These are phyloP conservation scores for Rhizopus stolonifer DNA, from an alignment of 371 early-diverging fungal genomes.

Conservation along the genomic window DNA sequence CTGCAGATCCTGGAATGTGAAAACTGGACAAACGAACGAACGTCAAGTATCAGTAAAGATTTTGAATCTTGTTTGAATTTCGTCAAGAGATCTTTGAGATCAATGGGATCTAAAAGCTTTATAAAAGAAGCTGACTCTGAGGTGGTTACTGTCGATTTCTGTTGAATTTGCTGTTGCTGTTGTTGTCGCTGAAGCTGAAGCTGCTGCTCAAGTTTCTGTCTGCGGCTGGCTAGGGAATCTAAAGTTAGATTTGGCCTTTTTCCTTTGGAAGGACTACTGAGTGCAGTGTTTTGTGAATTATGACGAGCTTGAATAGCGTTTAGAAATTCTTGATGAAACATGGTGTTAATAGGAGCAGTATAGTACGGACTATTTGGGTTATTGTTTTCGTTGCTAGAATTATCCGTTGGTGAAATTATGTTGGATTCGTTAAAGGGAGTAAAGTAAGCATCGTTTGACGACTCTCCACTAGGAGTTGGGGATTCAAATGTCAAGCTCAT, in stretches of 20 bases:
- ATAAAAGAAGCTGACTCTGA: not conserved
- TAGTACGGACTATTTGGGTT: slow-evolving; percentile 41
- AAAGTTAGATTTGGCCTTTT: slow-evolving; percentile 11
- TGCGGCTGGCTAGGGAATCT: slow-evolving; percentile 22
- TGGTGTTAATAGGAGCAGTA: slow-evolving; percentile 48
- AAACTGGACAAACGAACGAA: slow-evolving; percentile 39
- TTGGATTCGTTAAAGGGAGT: slow-evolving; percentile 41
- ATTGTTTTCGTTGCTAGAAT: slow-evolving; percentile 11
- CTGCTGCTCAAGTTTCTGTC: slow-evolving; percentile 16
- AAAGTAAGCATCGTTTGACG: slow-evolving; percentile 41
- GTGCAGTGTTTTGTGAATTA: slow-evolving; percentile 33
- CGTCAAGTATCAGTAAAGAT: slow-evolving; percentile 46
- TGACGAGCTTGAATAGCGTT: slow-evolving; percentile 52
- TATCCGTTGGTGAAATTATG: slow-evolving; percentile 2
- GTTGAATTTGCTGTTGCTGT: slow-evolving; percentile 3
- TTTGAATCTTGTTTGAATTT: not conserved
- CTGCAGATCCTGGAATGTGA: slow-evolving; percentile 30
- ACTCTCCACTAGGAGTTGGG: slow-evolving; percentile 31
- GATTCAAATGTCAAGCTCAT: slow-evolving; percentile 50
- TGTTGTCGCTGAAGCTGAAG: slow-evolving; percentile 6
- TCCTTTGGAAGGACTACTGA: slow-evolving; percentile 12
- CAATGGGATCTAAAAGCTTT: slow-evolving; percentile 5
- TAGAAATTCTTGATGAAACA: slow-evolving; percentile 46
- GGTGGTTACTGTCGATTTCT: not conserved
- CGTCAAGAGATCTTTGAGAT: slow-evolving; percentile 6